phyloP scores from a whole-genome alignment of 169 alveolate genomes.

The Plasmodium blacklocki region DNA sequence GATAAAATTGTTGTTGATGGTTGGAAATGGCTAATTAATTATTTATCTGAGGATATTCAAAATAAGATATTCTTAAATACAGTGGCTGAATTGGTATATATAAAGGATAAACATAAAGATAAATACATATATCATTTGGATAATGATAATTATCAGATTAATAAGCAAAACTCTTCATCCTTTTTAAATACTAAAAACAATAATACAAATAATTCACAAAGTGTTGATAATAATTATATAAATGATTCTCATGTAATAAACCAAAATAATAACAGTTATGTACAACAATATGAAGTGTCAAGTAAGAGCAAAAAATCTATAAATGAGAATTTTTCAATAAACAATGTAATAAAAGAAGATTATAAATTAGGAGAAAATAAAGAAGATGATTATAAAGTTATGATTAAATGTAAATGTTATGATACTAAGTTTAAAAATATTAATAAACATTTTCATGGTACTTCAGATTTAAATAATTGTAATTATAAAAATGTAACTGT shows the following conservation, averaged over 20 bases:
- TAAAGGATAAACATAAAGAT: constrained; percentile 13
- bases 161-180: constrained; percentile 18
- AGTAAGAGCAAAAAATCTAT: too few species aligned
- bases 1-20: constrained; percentile 86
- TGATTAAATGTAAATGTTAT: constrained; percentile 55
- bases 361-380: not conserved
- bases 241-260: not conserved
- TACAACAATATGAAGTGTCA: not conserved
- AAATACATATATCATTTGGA: not conserved
- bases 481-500: constrained; percentile 30
- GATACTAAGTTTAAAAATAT: constrained; percentile 32
- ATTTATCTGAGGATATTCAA: constrained; percentile 71
- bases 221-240: constrained; percentile 7
- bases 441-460: constrained; percentile 56
- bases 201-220: not conserved
- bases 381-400: constrained; percentile 8
- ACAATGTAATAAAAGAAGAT: too few species aligned
- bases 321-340: too few species aligned
- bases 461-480: constrained; percentile 45
- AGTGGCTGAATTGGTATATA: constrained; percentile 67
- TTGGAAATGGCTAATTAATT: constrained; percentile 85
- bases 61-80: constrained; percentile 77
- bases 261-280: not conserved
- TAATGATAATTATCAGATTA: constrained; percentile 19
- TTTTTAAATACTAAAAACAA: not conserved